Base-by-base conservation (phyloP, 129 eudicot species). In the Saussurea involucrata region DNA sequence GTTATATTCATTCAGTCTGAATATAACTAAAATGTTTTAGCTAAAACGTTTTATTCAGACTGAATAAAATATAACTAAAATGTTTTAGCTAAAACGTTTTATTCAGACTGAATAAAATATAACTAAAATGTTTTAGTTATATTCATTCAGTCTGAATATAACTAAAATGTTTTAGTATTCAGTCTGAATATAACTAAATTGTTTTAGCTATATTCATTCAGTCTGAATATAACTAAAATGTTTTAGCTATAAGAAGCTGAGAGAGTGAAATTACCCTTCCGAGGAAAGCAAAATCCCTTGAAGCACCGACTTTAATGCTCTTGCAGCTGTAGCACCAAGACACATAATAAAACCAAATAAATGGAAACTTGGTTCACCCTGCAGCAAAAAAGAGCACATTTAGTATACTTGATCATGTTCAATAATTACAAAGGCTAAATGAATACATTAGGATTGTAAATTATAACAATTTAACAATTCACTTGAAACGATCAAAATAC, bases 281-380 rank as follows among this genome's bases (percentile, higher is more conserved):
- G 86, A 77, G 18, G 86, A 83, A 22, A 83, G 76, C 80, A 77
- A 77, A 72, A 83, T 78, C 65, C 83, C 86, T 73, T 83, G 83
- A 72, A 83, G 83, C 69, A 83, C 83, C 0, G 86, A 83, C 61
- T 83, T 77, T 68, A 83, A 72, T 34, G 86, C 86, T 73, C 86
- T 83, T 57, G 76, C 83, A 82, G 86, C 79, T 65, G 86, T 86
- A 29, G 90, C 85, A 22, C 80, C 85, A 17, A 86, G 74, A 42
- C 87, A 86, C 76, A 86, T 58, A 18, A 86, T 46, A 80, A 83
- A 80, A 10, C 90, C 90, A 65, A 76, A 76, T 53, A 83, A 80
- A 63, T 86, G 90, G 73, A 86, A 86, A 63, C 86, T 78, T 20
- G 90, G 90, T 79, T 86, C 90, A 71, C 85, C 78, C 85, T 82